Evolutionary conservation across 2,329 filamentous ascomycete genomes (phyloP).

Genomic region (Aaosphaeria pasadenensis): DNA sequence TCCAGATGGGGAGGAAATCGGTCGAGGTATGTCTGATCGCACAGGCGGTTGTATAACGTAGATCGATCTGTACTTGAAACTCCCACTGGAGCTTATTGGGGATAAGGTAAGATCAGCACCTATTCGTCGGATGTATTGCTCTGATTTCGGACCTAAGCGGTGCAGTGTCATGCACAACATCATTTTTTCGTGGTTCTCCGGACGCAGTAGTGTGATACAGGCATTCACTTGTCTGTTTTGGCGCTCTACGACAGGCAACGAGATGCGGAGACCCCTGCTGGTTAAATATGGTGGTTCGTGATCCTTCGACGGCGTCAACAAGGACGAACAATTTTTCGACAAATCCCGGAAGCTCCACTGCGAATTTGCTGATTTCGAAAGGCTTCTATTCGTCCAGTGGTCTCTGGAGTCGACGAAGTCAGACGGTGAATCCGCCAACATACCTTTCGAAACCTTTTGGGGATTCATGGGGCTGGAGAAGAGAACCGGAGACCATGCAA

Average conservation of each 20-base stretch:
- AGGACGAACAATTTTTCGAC: not conserved
- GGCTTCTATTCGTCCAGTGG: not conserved
- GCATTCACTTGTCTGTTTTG: not conserved
- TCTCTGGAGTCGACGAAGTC: constrained; percentile 2
- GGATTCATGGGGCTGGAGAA: not conserved
- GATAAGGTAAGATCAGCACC: not conserved
- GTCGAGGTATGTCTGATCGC: not conserved
- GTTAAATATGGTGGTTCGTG: not conserved
- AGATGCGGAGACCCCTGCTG: not conserved
- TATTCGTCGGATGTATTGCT: not conserved
- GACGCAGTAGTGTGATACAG: not conserved
- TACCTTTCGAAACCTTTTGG: not conserved
- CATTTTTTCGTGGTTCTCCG: not conserved
- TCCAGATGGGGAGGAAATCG: too few species aligned
- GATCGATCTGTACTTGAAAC: not conserved
- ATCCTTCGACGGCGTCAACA: not conserved
- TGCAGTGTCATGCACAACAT: not conserved
- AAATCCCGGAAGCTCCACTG: not conserved
- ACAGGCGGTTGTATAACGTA: not conserved
- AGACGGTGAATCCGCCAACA: constrained; percentile 3
- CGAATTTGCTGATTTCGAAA: not conserved
- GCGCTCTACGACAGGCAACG: not conserved
- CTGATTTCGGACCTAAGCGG: not conserved
- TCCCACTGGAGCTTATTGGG: not conserved
- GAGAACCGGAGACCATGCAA: constrained; percentile 1